phyloP scores from a whole-genome alignment of 2,329 filamentous ascomycete species.

The Fusarium sp. region DNA sequence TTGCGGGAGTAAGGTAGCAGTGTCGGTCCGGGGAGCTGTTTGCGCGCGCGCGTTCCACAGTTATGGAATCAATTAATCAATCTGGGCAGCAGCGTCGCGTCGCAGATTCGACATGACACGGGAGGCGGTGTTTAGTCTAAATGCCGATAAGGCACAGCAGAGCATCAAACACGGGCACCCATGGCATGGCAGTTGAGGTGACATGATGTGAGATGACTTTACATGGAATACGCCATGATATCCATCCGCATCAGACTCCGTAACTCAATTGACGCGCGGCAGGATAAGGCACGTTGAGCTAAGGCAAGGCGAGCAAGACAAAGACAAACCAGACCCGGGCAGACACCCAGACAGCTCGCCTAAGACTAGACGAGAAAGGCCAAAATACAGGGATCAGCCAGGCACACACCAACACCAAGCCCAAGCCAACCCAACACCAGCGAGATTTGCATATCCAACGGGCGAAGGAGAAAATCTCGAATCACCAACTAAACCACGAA shows the following conservation, averaged over 20 bases:
- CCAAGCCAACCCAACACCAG: constrained; percentile 1
- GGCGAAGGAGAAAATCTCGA: constrained; percentile 1
- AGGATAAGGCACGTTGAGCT: constrained; percentile 19
- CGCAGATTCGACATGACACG: background rate
- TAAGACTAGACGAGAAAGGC: background rate
- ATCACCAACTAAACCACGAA: constrained; percentile 6
- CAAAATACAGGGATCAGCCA: constrained; percentile 22
- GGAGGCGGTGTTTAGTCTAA: background rate
- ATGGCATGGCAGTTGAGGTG: background rate
- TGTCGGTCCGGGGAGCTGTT: background rate
- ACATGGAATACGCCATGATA: constrained; percentile 10
- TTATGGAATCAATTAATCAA: constrained; percentile 1
- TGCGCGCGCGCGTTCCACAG: background rate
- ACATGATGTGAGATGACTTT: background rate
- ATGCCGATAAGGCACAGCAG: constrained; percentile 1
- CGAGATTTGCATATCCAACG: constrained; percentile 2
- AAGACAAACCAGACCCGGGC: background rate
- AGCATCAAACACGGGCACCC: background rate
- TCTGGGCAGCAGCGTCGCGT: background rate
- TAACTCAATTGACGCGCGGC: constrained; percentile 31
- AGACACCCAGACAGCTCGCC: constrained; percentile 13
- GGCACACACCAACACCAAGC: constrained; percentile 1
- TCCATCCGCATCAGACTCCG: background rate
- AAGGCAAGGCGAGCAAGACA: constrained; percentile 23
- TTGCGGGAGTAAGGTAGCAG: background rate